Percentiles rank a stretch among this genome's conserved stretches.
phyloP scores from a whole-genome alignment of 2,329 filamentous ascomycete genomes.

The Fusarium vanettenii region DNA sequence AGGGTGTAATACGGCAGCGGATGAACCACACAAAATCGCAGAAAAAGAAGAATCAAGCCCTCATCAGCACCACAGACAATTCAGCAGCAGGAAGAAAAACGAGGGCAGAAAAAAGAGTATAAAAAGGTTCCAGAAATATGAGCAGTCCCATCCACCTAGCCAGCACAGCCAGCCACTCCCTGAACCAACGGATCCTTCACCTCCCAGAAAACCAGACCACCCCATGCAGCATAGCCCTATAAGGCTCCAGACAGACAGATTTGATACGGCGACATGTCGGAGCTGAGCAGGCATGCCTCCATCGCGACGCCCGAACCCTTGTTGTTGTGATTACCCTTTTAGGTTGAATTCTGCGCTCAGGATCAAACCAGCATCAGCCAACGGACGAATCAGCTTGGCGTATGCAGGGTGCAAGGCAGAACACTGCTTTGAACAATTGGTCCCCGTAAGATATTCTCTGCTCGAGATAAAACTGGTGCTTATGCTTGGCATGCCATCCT shows the following conservation, averaged over 20 bases:
- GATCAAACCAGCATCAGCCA: background rate
- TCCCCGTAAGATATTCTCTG: background rate
- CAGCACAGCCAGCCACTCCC: background rate
- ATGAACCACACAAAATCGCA: background rate
- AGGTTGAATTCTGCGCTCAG: background rate
- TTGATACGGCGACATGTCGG: background rate
- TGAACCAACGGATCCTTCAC: background rate
- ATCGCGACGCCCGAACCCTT: background rate
- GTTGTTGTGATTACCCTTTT: background rate
- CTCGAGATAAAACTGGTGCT: background rate
- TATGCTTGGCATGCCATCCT: background rate
- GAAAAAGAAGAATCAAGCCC: background rate
- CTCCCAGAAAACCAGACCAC: background rate
- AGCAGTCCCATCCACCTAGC: background rate
- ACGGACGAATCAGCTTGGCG: background rate
- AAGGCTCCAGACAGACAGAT: background rate
- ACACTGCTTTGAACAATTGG: background rate
- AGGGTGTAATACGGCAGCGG: background rate
- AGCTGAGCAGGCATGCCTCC: background rate
- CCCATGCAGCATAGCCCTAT: background rate
- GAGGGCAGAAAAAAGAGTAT: background rate
- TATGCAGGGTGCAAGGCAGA: background rate
- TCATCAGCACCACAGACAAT: background rate
- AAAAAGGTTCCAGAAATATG: background rate
- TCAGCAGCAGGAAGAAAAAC: background rate